These are phyloP conservation scores for Terfezia boudieri DNA, from an alignment of 495 filamentous ascomycete genomes.

Conservation along the genomic window DNA sequence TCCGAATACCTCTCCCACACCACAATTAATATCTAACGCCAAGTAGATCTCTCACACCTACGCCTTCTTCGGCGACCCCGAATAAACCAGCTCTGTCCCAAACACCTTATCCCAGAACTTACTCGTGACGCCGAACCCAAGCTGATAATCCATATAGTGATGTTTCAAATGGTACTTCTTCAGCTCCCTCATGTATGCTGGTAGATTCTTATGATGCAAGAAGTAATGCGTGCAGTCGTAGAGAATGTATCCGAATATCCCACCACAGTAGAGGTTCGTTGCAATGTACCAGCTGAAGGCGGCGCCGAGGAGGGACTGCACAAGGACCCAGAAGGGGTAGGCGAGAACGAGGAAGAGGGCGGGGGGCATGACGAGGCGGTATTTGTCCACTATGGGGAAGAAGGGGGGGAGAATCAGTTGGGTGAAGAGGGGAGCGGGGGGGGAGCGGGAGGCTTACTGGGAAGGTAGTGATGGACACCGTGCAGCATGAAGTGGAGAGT, in stretches of 20 bases:
- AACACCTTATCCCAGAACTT: slow-evolving; percentile 90
- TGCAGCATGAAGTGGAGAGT: slow-evolving; percentile 87
- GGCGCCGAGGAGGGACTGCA: slow-evolving; percentile 77
- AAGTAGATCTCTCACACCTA: not conserved
- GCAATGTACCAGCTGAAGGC: slow-evolving; percentile 70
- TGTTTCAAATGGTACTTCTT: slow-evolving; percentile 96
- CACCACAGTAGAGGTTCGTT: slow-evolving; percentile 59
- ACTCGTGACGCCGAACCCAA: slow-evolving; percentile 97
- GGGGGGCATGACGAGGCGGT: slow-evolving; percentile 93
- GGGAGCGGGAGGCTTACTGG: slow-evolving; percentile 20
- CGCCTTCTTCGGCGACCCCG: not conserved
- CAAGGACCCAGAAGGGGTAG: slow-evolving; percentile 29
- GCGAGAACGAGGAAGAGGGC: slow-evolving; percentile 69
- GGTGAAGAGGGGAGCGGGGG: slow-evolving; percentile 74
- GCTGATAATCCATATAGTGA: slow-evolving; percentile 90
- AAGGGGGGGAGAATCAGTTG: slow-evolving; percentile 87
- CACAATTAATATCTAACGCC: not conserved
- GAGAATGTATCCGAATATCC: slow-evolving; percentile 83
- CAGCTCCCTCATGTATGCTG: slow-evolving; percentile 61
- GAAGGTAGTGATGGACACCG: slow-evolving; percentile 93
- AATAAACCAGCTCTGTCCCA: slow-evolving; percentile 48
- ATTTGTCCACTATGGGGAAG: slow-evolving; percentile 78
- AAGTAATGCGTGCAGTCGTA: slow-evolving; percentile 99
- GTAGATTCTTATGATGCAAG: slow-evolving; percentile 90
- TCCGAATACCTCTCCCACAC: no score